Percentiles rank a stretch among this genome's conserved stretches.
Conservation (phyloP, 345 rosid genomes). For the Syzygium aromaticum region DNA sequence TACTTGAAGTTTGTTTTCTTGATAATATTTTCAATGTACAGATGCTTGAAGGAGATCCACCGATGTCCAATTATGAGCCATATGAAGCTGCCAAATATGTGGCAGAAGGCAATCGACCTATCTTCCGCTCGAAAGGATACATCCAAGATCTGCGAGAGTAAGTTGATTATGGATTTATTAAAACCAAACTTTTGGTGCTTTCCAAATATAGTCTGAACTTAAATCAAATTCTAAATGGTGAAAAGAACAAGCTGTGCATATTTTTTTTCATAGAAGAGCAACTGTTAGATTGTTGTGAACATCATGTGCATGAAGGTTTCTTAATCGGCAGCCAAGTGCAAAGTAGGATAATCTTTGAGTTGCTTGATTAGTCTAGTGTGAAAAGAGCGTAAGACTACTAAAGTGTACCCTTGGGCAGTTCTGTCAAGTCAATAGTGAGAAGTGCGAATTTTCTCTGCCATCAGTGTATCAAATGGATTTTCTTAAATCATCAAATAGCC, state of each 20-base stretch:
- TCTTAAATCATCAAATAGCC: neutral
- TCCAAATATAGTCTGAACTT: neutral
- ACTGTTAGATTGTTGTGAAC: neutral
- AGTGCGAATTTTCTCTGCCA: neutral
- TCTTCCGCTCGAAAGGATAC: conserved; percentile 69
- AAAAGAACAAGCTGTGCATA: neutral
- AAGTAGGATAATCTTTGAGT: neutral
- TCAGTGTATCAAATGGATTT: neutral
- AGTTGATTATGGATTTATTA: conserved; percentile 14
- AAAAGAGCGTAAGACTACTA: neutral
- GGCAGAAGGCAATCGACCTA: conserved; percentile 87
- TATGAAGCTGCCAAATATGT: conserved; percentile 94
- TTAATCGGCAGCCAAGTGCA: neutral
- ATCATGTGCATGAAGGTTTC: neutral
- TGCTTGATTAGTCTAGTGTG: neutral
- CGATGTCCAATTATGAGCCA: conserved; percentile 70
- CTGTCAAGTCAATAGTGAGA: neutral
- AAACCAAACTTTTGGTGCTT: neutral
- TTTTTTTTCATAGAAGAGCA: neutral
- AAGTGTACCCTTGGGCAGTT: neutral
- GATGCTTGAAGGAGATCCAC: conserved; percentile 99
- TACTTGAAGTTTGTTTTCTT: conserved; percentile 5
- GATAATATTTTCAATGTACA: conserved; percentile 15
- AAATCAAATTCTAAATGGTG: conserved; percentile 1
- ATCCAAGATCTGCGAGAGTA: conserved; percentile 77